Conservation (phyloP, 2,329 filamentous ascomycete species). For the Parastagonospora avenae region DNA sequence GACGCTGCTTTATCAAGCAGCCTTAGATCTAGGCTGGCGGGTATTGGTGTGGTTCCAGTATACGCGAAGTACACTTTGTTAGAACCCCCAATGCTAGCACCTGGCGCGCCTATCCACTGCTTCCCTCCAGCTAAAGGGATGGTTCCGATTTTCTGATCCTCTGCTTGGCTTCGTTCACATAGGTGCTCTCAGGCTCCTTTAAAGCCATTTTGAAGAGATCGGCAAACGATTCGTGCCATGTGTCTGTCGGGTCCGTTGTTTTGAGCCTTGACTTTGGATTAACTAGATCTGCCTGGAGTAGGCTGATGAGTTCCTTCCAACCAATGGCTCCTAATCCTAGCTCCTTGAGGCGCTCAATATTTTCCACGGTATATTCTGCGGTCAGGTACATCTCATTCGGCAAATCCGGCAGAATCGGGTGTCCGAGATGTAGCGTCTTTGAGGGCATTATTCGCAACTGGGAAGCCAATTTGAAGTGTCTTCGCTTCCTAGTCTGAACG, state of each 20-base stretch:
- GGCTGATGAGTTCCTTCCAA: constrained; percentile 2
- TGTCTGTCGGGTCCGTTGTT: constrained; percentile 1
- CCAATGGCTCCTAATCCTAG: constrained; percentile 4
- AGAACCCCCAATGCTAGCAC: neutral
- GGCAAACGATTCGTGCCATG: constrained; percentile 23
- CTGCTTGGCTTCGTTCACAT: neutral
- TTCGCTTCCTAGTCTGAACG: constrained; percentile 13
- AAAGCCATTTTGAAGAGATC: neutral
- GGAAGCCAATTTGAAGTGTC: constrained; percentile 9
- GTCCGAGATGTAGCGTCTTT: neutral
- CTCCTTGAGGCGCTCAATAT: constrained; percentile 1
- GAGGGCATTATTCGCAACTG: constrained; percentile 3
- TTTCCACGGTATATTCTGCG: constrained; percentile 17
- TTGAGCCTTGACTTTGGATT: constrained; percentile 1
- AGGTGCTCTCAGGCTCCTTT: too few species aligned
- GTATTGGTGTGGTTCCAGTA: constrained; percentile 11
- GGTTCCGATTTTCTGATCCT: constrained; percentile 12
- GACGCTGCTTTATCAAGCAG: constrained; percentile 15
- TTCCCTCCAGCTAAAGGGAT: constrained; percentile 12
- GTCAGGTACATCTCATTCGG: constrained; percentile 18
- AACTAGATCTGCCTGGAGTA: constrained; percentile 12
- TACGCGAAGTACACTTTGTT: constrained; percentile 19
- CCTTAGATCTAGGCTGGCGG: constrained; percentile 7
- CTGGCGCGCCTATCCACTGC: constrained; percentile 20
- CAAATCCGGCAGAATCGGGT: constrained; percentile 19